Percentiles rank a stretch among this genome's conserved stretches.
phyloP scores from a whole-genome alignment of 768 basidiomycete species.

The Tulasnella sp. region DNA sequence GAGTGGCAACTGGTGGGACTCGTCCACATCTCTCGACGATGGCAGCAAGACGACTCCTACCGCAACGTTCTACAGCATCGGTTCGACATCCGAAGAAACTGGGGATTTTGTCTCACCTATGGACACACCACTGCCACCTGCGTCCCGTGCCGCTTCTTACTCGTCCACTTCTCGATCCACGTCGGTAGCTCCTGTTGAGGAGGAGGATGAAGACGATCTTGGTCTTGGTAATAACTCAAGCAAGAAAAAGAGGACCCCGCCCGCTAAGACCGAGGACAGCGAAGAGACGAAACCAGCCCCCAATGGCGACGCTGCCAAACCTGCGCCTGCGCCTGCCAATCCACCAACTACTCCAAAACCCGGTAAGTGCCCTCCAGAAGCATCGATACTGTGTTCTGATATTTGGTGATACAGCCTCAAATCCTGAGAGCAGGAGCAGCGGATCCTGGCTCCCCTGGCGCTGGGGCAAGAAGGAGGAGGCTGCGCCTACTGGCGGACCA shows the following conservation, averaged over 20 bases:
- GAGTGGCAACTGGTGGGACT: constrained; percentile 47
- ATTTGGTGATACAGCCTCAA: constrained; percentile 20
- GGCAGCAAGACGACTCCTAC: constrained; percentile 48
- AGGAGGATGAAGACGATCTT: constrained; percentile 72
- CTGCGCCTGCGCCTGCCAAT: no score
- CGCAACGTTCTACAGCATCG: constrained; percentile 41
- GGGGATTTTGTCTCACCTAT: constrained; percentile 75
- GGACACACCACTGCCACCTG: constrained; percentile 40
- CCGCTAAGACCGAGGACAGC: neutral
- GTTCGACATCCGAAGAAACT: constrained; percentile 30
- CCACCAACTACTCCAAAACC: constrained; percentile 20
- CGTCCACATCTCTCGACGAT: constrained; percentile 27
- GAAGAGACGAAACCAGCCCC: constrained; percentile 18
- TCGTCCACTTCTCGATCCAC: constrained; percentile 7
- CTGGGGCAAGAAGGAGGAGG: constrained; percentile 60
- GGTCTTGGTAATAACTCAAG: constrained; percentile 71
- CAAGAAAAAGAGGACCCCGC: constrained; percentile 27
- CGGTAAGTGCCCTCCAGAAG: constrained; percentile 46
- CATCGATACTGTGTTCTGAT: neutral
- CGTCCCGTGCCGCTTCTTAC: constrained; percentile 16
- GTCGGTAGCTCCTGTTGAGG: constrained; percentile 20
- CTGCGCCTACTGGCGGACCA: constrained; percentile 46
- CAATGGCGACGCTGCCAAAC: constrained; percentile 10
- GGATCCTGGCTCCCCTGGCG: constrained; percentile 73
- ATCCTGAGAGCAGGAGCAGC: constrained; percentile 34